Evolutionary conservation across 1,284 basidiomycete genomes (phyloP).

Genomic region (Microstroma glucosiphilum): DNA sequence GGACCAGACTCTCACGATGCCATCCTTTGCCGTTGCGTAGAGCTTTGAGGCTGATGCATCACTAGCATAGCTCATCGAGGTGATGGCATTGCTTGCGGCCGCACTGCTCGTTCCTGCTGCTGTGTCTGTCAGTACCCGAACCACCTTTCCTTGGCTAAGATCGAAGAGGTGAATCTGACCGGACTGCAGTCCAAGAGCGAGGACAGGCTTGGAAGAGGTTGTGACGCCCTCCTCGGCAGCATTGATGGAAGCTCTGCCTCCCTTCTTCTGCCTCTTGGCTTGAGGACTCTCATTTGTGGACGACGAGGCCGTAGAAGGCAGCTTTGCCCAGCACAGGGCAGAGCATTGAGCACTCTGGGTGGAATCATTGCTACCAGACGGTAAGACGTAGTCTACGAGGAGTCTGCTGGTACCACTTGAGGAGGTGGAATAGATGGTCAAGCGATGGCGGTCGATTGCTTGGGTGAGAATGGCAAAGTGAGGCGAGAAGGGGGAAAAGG

Average conservation of each 20-base stretch:
- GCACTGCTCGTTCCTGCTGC: slow-evolving; percentile 20
- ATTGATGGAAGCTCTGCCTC: neutral
- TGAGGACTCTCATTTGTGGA: slow-evolving; percentile 14
- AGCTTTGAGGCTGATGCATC: slow-evolving; percentile 14
- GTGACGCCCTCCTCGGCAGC: slow-evolving; percentile 15
- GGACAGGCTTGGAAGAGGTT: slow-evolving; percentile 23
- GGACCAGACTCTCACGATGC: slow-evolving; percentile 22
- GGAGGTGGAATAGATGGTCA: slow-evolving; percentile 61
- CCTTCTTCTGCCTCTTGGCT: slow-evolving; percentile 33
- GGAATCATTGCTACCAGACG: slow-evolving; percentile 1
- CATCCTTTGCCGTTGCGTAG: slow-evolving; percentile 30
- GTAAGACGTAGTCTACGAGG: slow-evolving; percentile 54
- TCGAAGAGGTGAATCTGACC: slow-evolving; percentile 38
- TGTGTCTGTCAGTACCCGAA: slow-evolving; percentile 29
- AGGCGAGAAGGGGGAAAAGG: slow-evolving; percentile 61
- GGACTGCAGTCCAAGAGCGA: slow-evolving; percentile 38
- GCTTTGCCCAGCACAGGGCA: slow-evolving; percentile 22
- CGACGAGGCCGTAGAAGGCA: slow-evolving; percentile 6
- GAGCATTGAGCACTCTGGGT: slow-evolving; percentile 23
- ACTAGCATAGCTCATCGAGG: slow-evolving; percentile 21
- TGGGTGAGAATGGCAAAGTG: slow-evolving; percentile 65
- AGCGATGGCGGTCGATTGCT: slow-evolving; percentile 66
- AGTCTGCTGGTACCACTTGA: slow-evolving; percentile 59
- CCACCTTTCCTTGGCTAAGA: slow-evolving; percentile 32
- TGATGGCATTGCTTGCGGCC: slow-evolving; percentile 23